A percentile compares a stretch with the other conserved stretches of the same genome.
These are phyloP conservation scores for Talaromyces wortmannii DNA, from an alignment of 495 filamentous ascomycete species.

Conservation along the genomic window DNA sequence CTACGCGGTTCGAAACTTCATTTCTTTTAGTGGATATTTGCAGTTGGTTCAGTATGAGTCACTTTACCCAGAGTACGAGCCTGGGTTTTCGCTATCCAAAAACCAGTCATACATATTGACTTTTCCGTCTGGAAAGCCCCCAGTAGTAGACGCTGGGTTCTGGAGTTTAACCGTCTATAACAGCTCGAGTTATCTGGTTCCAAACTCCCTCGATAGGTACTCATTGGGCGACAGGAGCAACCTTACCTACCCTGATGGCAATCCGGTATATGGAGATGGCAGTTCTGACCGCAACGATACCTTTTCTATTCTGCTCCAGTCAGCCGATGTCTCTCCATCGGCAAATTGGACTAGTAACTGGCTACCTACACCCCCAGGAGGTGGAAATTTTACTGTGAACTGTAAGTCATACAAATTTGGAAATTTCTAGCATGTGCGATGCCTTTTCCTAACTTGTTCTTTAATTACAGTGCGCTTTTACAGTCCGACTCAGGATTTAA, in stretches of 20 bases:
- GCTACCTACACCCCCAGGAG: background rate
- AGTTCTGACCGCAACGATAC: background rate
- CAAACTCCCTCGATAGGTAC: slow-evolving; percentile 17
- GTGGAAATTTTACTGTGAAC: background rate
- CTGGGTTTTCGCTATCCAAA: background rate
- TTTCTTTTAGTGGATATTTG: background rate
- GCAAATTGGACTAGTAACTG: slow-evolving; percentile 24
- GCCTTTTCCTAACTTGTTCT: background rate
- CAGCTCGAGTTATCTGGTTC: slow-evolving; percentile 12
- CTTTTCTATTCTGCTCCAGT: slow-evolving; percentile 15
- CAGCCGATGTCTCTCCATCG: slow-evolving; percentile 18
- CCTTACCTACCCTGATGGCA: slow-evolving; percentile 20
- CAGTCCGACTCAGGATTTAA: background rate
- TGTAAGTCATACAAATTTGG: background rate
- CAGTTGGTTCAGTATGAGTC: background rate
- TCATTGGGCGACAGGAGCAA: slow-evolving; percentile 21
- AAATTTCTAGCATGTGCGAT: background rate
- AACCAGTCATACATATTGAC: slow-evolving; percentile 16
- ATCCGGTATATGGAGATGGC: slow-evolving; percentile 15
- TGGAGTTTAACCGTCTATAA: slow-evolving; percentile 30
- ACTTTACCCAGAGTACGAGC: background rate
- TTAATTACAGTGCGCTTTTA: background rate
- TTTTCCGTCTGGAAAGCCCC: slow-evolving; percentile 20
- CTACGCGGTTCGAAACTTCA: background rate
- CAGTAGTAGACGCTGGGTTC: slow-evolving; percentile 15